A percentile compares a stretch with the other conserved stretches of the same genome.
Conservation (phyloP, 2,329 filamentous ascomycete genomes). For the Lasiodiplodia sp. region DNA sequence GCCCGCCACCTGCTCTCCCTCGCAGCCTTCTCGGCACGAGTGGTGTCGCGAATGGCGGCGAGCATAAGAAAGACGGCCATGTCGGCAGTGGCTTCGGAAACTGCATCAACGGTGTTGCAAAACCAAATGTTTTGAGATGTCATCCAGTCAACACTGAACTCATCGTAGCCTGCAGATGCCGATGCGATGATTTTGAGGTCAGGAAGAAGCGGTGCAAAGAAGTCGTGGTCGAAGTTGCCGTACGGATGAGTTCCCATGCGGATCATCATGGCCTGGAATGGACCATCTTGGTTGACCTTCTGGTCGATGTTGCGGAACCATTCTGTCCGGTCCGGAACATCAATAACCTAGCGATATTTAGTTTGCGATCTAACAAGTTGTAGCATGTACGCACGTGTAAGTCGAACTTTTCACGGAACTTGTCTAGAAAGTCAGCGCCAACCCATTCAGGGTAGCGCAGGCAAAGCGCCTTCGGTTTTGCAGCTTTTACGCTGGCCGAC, state of each 20-base stretch:
- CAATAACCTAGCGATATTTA: not conserved
- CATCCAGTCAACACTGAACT: constrained; percentile 56
- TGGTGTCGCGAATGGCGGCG: constrained; percentile 56
- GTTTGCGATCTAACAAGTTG: too few relatives aligned
- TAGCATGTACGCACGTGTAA: not conserved
- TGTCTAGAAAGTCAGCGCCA: not conserved
- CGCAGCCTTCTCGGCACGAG: constrained; percentile 45
- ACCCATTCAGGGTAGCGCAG: constrained; percentile 3
- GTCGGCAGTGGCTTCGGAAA: constrained; percentile 61
- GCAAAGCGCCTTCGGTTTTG: constrained; percentile 3
- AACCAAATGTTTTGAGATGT: constrained; percentile 56
- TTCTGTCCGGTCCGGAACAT: not conserved
- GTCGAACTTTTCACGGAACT: not conserved
- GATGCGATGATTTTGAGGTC: constrained; percentile 56
- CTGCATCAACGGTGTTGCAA: constrained; percentile 62
- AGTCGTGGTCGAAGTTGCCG: constrained; percentile 57
- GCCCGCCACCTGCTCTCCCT: constrained; percentile 45
- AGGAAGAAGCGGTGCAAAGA: constrained; percentile 52
- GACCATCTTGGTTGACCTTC: constrained; percentile 39
- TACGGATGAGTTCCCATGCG: constrained; percentile 58
- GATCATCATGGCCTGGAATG: constrained; percentile 58
- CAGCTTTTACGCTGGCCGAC: not conserved
- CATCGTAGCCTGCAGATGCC: constrained; percentile 57
- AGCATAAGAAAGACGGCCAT: constrained; percentile 57
- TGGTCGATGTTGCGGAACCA: not conserved